These are phyloP conservation scores for Xylaria sp. DNA, from an alignment of 495 filamentous ascomycete species.

Conservation along the genomic window DNA sequence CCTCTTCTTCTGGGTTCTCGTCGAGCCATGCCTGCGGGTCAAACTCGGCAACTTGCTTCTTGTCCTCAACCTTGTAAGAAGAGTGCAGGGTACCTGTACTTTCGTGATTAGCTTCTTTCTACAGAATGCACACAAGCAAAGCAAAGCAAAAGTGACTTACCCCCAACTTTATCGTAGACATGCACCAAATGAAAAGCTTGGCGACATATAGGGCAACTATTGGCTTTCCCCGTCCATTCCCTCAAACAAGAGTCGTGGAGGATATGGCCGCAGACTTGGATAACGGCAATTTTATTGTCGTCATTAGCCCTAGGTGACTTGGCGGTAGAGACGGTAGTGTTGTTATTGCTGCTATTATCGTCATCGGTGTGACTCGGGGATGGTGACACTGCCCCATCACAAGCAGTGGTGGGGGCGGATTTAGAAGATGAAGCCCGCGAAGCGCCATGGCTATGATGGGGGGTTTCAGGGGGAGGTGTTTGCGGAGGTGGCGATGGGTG, in stretches of 20 bases:
- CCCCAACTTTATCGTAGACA: conserved; percentile 76
- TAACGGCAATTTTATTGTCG: conserved; percentile 54
- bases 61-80: conserved; percentile 86
- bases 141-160: too few relatives aligned
- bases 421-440: conserved; percentile 23
- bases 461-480: conserved; percentile 25
- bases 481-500: conserved; percentile 35
- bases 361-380: conserved; percentile 48
- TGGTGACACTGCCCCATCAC: conserved; percentile 41
- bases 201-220: conserved; percentile 97
- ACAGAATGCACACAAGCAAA: conserved; percentile 14
- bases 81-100: conserved; percentile 72
- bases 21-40: conserved; percentile 81
- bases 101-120: conserved; percentile 32
- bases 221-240: conserved; percentile 94
- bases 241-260: conserved; percentile 90
- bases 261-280: conserved; percentile 79
- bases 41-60: conserved; percentile 86
- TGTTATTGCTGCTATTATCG: conserved; percentile 32
- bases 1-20: conserved; percentile 71
- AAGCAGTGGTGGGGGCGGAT: conserved; percentile 26
- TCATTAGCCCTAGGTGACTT: conserved; percentile 35
- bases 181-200: conserved; percentile 88
- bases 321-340: conserved; percentile 42
- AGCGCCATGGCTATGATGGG: conserved; percentile 22